Percentiles rank a stretch among this genome's conserved stretches.
Conservation (phyloP, 2,329 filamentous ascomycete genomes). For the Mollisia scopiformis region DNA sequence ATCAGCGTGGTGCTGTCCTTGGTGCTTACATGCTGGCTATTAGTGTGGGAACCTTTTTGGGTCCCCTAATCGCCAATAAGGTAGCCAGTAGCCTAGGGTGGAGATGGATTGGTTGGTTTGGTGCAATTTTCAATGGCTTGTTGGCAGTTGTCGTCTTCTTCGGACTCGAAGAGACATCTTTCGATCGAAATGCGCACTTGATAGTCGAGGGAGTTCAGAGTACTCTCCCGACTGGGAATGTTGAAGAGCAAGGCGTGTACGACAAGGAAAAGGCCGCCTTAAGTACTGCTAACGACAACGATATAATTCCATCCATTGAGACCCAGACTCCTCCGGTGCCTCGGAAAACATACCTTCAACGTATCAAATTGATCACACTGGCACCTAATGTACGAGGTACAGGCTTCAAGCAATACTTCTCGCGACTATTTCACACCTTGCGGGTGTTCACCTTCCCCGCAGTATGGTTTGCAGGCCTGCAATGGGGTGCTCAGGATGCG, state of each 20-base stretch:
- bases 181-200: slow-evolving; percentile 45
- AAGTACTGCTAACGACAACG: slow-evolving; percentile 7
- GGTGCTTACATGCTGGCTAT: slow-evolving; percentile 59
- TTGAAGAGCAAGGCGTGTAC: background rate
- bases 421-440: slow-evolving; percentile 56
- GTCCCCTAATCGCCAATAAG: slow-evolving; percentile 55
- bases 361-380: slow-evolving; percentile 58
- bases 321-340: background rate
- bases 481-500: slow-evolving; percentile 64
- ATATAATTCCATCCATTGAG: slow-evolving; percentile 1
- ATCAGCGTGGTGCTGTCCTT: slow-evolving; percentile 55
- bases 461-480: slow-evolving; percentile 58
- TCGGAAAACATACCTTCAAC: slow-evolving; percentile 55
- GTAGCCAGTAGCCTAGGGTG: slow-evolving; percentile 52
- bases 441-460: slow-evolving; percentile 61
- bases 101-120: slow-evolving; percentile 57
- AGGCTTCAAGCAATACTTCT: slow-evolving; percentile 56
- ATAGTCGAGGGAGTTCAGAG: slow-evolving; percentile 28
- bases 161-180: slow-evolving; percentile 55
- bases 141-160: slow-evolving; percentile 53
- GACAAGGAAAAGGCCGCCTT: slow-evolving; percentile 13
- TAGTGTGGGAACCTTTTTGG: slow-evolving; percentile 58
- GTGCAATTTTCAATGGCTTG: slow-evolving; percentile 50
- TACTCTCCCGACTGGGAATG: background rate
- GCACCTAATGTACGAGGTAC: slow-evolving; percentile 55